Base-by-base conservation (phyloP, 2,329 filamentous ascomycete species). In the Trichoderma atroviride region DNA sequence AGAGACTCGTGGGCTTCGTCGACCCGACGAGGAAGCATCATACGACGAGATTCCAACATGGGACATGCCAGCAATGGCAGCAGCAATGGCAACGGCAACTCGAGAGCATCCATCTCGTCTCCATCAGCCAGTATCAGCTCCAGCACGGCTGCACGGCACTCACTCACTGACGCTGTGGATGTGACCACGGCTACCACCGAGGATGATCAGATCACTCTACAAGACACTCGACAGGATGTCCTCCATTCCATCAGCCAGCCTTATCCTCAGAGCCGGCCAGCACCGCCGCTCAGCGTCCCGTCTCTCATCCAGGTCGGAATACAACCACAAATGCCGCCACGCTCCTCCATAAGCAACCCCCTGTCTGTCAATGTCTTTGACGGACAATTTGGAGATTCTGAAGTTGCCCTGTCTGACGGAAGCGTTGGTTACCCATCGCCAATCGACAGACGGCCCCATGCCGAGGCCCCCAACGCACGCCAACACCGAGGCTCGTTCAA, bases 351-450 rank as follows among this genome's bases (percentile, higher is more conserved):
- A n/a, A 29, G 62, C 22, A 65, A 50, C 6, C 63, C 70, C 2
- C 37, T 70, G 33, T 65, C 70, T 16, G 55, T 58, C 3, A n/a
- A 40, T 5, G 56, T 70, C 11, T 59, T 58, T 9, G 70, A 73
- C 2, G 67, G 61, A 1, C 70, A 70, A 2, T 64, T 69, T 35
- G 67, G 59, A 29, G 75, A 76, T 13, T 69, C 70, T 2, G 76
- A 76, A 6, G 71, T 72, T 7, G 35, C 75, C 57, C 66, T 72
- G 16, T 76, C 76, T 1, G 75, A 78, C 37, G 76, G 78, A 27
- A 78, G 76, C 59, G 70, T 70, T 2, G 75, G 72, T 11, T 75
- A 76, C 56, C 73, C 76, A 1, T 79, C 78, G 1, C 76, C 78
- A 2, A 72, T 72, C 0, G 73, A 74, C 19, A 69, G 35, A 6